Base-by-base conservation (phyloP, 2,329 filamentous ascomycete genomes). In the Alternaria alternata region DNA sequence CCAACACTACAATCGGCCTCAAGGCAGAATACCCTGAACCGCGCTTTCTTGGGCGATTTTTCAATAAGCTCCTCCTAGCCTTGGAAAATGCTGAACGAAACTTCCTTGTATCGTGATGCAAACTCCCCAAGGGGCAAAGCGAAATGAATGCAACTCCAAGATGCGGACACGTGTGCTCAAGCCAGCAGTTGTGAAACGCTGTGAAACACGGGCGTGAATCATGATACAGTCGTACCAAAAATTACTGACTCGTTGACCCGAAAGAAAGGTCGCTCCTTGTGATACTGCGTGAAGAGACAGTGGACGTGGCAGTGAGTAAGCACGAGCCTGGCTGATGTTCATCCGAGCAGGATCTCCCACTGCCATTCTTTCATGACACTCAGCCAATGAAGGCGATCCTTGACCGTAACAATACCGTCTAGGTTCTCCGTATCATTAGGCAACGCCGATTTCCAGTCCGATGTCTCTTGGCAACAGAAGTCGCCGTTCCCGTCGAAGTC, bases 311-410 rank as follows among this genome's bases (percentile, higher is more conserved):
- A 38, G n/a, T n/a, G 12, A 16, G n/a, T 7, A 12, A 12, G 11
- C 20, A 42, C 39, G 18, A 18, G 32, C 18, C 20, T 39, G 44
- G 22, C 24, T 12, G 5, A 7, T 11, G 2, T 7, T 72, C 46
- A 73, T 52, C 70, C 70, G 30, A 73, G 65, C 36, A 73, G 63
- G 24, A 73, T 66, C 65, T 91, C 88, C 88, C 89, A 91, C n/a
- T 83, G 80, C 87, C 87, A 90, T 66, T 91, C 88, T 63, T 85
- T 85, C 89, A 91, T 91, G 42, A 91, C 88, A 38, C 88, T 87
- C 8, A 90, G 81, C 89, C 89, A 91, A 76, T 91, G 89, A 69
- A 89, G 77, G 46, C 81, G 81, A 4, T 89, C 89, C 63, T 86
- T 83, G n/a, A 91, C 87, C 3, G 88, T 90, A 69, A 87, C 84